Evolutionary conservation across 1,139 yeast species (phyloP), one percentile per base, ranked within the genome.

Genomic region (Yamadazyma epiphylla): DNA sequence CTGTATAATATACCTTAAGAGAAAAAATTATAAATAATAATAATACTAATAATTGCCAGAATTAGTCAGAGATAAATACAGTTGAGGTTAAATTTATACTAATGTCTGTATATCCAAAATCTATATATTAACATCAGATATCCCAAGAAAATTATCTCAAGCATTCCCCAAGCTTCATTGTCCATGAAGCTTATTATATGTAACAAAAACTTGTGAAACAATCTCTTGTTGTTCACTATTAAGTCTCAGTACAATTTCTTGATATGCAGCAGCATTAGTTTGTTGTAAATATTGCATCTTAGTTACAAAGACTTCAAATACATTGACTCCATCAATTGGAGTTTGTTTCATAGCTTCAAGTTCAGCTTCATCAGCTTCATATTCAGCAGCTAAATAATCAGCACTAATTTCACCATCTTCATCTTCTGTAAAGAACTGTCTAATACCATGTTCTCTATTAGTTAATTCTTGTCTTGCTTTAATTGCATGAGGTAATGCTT

Each of bases 331-430:
- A 45, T 74, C 79, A 32, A 75, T 56, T 9, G 77, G 76, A 3
- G 78, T 72, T 36, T 64, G 70, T 41, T 67, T 73, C 53, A 69
- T 55, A 19, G 78, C 70, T 41, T 74, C 80, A 38, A 71, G 64
- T 36, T 72, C 74, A 9, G 77, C 80, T 32, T 69, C 74, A 30
- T 70, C 76, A 13, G 62, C 67, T 37, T 64, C 74, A 22, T 58
- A 60, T 19, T 67, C 73, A 13, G 64, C 74, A 5, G 57, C 61
- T 26, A 52, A 58, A 22, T 49, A 57, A 13, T 53, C 62, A 7
- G 46, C 55, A 25, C 37, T 46, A 9, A 40, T 53, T 13, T 52
- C 68, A 12, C 52, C 58, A 11, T 52, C 60, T 11, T 54, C 64
- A 5, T 48, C 59, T 17, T 42, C 55, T 15, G 45, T 46, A 12